Base-by-base conservation (phyloP, 2,329 filamentous ascomycete genomes). In the Aspergillus ibericus region DNA sequence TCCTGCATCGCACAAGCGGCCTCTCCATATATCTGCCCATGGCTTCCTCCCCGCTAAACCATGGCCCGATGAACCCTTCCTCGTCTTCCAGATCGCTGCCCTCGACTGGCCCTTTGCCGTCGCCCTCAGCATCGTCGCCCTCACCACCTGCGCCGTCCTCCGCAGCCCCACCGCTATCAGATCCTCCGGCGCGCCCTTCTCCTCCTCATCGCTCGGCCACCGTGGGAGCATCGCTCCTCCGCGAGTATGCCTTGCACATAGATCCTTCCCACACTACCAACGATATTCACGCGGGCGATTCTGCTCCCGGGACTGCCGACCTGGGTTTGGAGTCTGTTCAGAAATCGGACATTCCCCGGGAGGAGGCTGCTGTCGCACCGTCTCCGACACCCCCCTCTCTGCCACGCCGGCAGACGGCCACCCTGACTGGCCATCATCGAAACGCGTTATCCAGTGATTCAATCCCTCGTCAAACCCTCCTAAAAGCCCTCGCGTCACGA, bases 401-500 rank as follows among this genome's bases (percentile, higher is more conserved):
- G 20, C 68, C 70, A 27, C 67, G 78, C 32, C 76, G 62, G 61
- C 63, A 75, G 42, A 71, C 72, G 38, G 72, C 71, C 60, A 66
- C 72, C 58, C 65, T 72, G 61, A 60, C 53, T 57, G 62, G 70
- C 58, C 68, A 71, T 62, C 81, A 82, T 63, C 79, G 76, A 53
- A 82, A 81, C 73, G 75, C 78, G 15, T 79, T 81, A 32, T 88
- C 87, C 10, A 82, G 85, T 71, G 88, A 91, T 68, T 82, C 82
- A 49, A 81, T 93, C 64, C 90, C 91, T 12, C 86, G 87, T 63
- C 91, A 93, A 77, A 93, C 91, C 56, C 87, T 92, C 69, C 86
- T 93, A 80, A 93, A 95, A 78, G 90, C 90, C 5, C 78, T 93
- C 65, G 89, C 89, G 56, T 92, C 90, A 22, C 76, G 79, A 36